Base-by-base conservation (phyloP, 2,329 filamentous ascomycete species). In the Pseudogymnoascus pannorum region DNA sequence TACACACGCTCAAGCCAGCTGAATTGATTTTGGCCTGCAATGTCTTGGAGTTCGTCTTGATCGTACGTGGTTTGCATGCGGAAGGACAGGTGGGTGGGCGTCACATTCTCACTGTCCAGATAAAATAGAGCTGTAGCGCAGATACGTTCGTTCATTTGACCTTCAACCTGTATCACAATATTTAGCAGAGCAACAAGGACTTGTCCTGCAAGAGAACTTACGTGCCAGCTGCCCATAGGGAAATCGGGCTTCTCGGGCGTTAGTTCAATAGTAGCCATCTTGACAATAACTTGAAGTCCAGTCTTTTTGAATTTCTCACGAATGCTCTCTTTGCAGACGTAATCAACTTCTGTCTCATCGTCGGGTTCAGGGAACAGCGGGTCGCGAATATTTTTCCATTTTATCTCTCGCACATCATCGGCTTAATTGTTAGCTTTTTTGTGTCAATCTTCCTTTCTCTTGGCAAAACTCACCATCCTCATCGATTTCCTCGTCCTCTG, bases 201-300 rank as follows among this genome's bases (percentile, higher is more conserved):
- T n/a, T 62, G 5, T 31, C 24, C 40, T 42, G 20, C 6, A 29
- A 16, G 18, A 31, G 12, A 26, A 44, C 60, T 57, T 63, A 64
- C 72, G 63, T 82, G 80, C 79, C 79, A 83, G 2, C 68, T 68
- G 1, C 78, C 78, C 3, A 73, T 75, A 0, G 73, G 67, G 64
- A 81, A 86, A 0, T 68, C 68, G 0, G 82, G 80, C 31, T 82
- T 79, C 8, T 81, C 79, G 0, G 83, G 83, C 0, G 78, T 83
- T 1, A 87, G 74, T 42, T 85, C 76, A 58, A 87, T 81, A 35
- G 77, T 80, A 1, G 82, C 78, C 65, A 89, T 75, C 67, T 87
- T 87, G 31, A 87, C 79, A 58, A 88, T 84, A 35, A 88, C 71
- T 66, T 89, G 86, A 3, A 88, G 67, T 2, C 80, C 79, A 1